Conservation (phyloP, 495 filamentous ascomycete species). For the Aspergillus saccharolyticus region DNA sequence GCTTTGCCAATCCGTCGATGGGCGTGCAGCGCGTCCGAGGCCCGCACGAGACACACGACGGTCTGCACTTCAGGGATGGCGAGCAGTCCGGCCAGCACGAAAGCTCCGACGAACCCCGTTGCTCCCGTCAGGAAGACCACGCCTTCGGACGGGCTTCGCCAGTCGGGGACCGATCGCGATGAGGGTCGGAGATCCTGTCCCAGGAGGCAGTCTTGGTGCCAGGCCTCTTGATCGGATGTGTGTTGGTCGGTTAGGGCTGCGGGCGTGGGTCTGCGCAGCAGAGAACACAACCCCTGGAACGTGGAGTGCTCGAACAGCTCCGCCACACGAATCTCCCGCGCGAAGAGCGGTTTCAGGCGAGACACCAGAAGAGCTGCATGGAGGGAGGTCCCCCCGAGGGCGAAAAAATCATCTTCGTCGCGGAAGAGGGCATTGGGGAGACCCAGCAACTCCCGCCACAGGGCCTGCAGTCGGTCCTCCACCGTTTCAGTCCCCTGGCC, state of each 20-base stretch:
- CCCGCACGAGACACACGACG: constrained; percentile 13
- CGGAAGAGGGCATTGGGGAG: neutral
- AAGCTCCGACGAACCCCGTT: constrained; percentile 10
- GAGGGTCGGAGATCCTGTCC: neutral
- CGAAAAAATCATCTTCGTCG: constrained; percentile 10
- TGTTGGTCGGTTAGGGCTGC: neutral
- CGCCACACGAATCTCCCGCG: neutral
- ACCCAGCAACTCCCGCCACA: neutral
- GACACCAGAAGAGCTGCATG: constrained; percentile 8
- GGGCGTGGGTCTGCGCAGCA: neutral
- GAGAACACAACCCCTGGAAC: neutral
- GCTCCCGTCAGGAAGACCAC: constrained; percentile 13
- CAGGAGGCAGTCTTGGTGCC: neutral
- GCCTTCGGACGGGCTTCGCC: constrained; percentile 6
- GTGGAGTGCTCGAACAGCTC: constrained; percentile 10
- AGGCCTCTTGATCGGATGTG: neutral
- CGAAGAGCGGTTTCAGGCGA: neutral
- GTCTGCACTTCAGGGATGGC: constrained; percentile 1
- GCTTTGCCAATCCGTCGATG: neutral
- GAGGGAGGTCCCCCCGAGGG: constrained; percentile 10
- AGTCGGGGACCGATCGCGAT: neutral
- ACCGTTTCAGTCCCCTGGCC: neutral
- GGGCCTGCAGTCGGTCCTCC: neutral
- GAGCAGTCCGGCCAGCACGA: constrained; percentile 11
- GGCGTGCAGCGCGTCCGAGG: neutral